Percentiles rank a stretch among this genome's conserved stretches.
Evolutionary conservation across 179 eudicot species (phyloP).

Genomic region (Beta corolliflora): DNA sequence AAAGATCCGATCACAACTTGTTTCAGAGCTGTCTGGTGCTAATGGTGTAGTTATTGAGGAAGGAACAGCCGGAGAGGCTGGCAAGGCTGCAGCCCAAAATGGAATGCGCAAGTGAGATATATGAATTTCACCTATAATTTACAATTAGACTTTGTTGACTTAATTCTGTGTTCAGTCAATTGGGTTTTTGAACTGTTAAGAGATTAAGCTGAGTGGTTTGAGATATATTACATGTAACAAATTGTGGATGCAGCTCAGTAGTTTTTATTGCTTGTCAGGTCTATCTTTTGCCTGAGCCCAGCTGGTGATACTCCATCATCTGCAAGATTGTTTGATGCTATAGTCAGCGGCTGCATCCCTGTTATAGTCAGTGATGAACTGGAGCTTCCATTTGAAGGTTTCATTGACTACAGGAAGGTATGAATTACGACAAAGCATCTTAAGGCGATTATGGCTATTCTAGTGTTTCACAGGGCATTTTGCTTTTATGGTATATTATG

Average conservation of each 20-base stretch:
- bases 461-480: not conserved
- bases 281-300: conserved; percentile 88
- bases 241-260: conserved; percentile 3
- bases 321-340: conserved; percentile 97
- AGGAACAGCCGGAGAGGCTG: conserved; percentile 90
- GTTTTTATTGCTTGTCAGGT: conserved; percentile 48
- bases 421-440: not conserved
- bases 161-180: not conserved
- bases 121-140: not conserved
- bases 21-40: conserved; percentile 63
- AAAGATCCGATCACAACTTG: conserved; percentile 90
- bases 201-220: conserved; percentile 14
- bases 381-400: conserved; percentile 98
- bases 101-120: conserved; percentile 91
- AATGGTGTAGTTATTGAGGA: conserved; percentile 73
- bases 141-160: conserved; percentile 3
- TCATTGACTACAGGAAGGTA: conserved; percentile 95
- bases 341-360: conserved; percentile 98
- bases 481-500: not conserved
- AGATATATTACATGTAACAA: not conserved
- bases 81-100: conserved; percentile 86
- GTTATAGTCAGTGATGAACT: conserved; percentile 93
- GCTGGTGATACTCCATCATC: conserved; percentile 99
- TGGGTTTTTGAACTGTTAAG: not conserved
- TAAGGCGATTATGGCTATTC: not conserved